Conservation (phyloP, 352 stramenopile species). For the Pseudoperonospora humuli region DNA sequence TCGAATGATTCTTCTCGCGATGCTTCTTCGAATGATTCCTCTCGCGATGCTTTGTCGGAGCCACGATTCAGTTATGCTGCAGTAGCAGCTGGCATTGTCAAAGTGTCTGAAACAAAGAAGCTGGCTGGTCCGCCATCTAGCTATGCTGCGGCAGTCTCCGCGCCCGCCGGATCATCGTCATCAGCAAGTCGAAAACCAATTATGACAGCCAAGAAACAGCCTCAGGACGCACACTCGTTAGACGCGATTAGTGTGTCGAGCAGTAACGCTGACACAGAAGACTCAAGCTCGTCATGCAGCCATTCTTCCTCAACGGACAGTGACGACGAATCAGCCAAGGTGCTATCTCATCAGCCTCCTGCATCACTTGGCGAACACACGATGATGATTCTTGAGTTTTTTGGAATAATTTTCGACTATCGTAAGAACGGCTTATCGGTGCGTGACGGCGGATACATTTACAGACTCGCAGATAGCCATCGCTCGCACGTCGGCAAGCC, state of each 20-base stretch:
- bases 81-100: constrained; percentile 57
- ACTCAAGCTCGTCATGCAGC: constrained; percentile 48
- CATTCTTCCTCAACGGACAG: constrained; percentile 44
- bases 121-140: constrained; percentile 31
- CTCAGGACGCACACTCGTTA: constrained; percentile 10
- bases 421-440: constrained; percentile 77
- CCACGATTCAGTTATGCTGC: constrained; percentile 65
- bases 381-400: constrained; percentile 79
- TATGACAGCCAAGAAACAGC: constrained; percentile 1
- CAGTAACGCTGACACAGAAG: constrained; percentile 74
- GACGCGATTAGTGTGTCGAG: constrained; percentile 69
- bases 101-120: constrained; percentile 24
- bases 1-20: constrained; percentile 7
- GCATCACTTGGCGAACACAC: constrained; percentile 64
- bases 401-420: constrained; percentile 82
- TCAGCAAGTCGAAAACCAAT: constrained; percentile 12
- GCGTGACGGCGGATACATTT: constrained; percentile 81
- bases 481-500: constrained; percentile 45
- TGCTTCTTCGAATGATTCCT: constrained; percentile 7
- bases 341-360: constrained; percentile 2
- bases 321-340: constrained; percentile 37
- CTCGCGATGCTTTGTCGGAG: constrained; percentile 3
- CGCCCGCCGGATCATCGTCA: constrained; percentile 15
- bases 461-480: constrained; percentile 54
- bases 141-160: constrained; percentile 61